Percentiles rank a stretch among this genome's conserved stretches.
These are phyloP conservation scores for Gleditsia sinensis DNA, from an alignment of 306 rosid genomes.

Conservation along the genomic window DNA sequence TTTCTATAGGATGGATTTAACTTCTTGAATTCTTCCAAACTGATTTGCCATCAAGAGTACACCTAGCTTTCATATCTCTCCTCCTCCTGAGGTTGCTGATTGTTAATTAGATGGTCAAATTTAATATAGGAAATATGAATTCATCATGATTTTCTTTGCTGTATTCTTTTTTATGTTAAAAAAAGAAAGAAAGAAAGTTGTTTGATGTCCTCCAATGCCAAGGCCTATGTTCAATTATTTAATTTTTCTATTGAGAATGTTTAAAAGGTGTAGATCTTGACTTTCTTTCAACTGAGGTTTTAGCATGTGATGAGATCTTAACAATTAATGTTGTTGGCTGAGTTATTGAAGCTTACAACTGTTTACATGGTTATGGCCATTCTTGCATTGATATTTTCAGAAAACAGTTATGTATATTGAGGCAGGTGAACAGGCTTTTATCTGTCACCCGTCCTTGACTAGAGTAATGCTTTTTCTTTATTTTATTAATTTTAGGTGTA, in stretches of 20 bases:
- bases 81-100: background rate
- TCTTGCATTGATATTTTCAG: conserved; percentile 20
- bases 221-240: background rate
- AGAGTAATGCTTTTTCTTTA: background rate
- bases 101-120: background rate
- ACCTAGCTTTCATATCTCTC: background rate
- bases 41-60: background rate
- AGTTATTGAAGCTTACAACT: conserved; percentile 7
- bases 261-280: background rate
- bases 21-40: conserved; percentile 11
- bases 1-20: background rate
- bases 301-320: background rate
- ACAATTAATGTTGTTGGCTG: conserved; percentile 4
- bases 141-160: background rate
- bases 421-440: conserved; percentile 6
- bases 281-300: background rate
- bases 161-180: background rate
- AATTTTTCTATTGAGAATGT: background rate
- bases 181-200: background rate
- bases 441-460: background rate
- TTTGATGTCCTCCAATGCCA: conserved; percentile 24
- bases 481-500: background rate
- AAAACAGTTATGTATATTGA: conserved; percentile 8
- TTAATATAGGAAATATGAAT: background rate
- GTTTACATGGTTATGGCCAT: background rate